Base-by-base conservation (phyloP, 2,329 filamentous ascomycete genomes). In the Berkeleyomyces basicola region DNA sequence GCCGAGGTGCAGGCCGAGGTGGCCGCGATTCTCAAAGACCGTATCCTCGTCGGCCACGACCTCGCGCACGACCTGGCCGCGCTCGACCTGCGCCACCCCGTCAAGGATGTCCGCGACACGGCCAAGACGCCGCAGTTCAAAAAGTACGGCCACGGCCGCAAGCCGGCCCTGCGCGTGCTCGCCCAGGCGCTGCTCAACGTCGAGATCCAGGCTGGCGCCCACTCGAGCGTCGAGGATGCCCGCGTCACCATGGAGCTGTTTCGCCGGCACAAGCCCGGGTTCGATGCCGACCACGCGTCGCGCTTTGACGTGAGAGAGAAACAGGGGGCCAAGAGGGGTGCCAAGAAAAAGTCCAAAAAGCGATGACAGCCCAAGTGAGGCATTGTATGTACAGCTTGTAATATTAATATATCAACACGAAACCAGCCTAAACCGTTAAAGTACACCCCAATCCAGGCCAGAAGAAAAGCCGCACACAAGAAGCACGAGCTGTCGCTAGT, bases 201-300 rank as follows among this genome's bases (percentile, higher is more conserved):
- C 4, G 82, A 84, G 59, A 85, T 87, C 61, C 84, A 87, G 67
- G 74, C 72, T 23, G 83, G 82, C 0, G 75, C 80, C 36, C 84
- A 87, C 71, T 86, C 82, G 1, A 87, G 83, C 71, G 75, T 86
- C 66, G 77, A 86, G 75, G 93, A 99, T 76, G 93, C 93, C 1
- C 79, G 90, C 67, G 90, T 88, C 4, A 86, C 90, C 0, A 97
- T 99, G 90, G 75, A 92, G 63, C 75, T 99, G 49, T 97, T 95
- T 70, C 80, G 88, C 66, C 82, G 83, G 67, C 83, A 90, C 71
- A 97, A 96, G 75, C 78, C 84, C 16, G 87, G 80, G 0, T 96
- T 99, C 70, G 93, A 97, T 70, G 77, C 83, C 63, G 89, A 95
- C 71, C 83, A 90, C 71, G 76, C 84, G 63, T 85, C 83, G 72